Evolutionary conservation across 2,329 filamentous ascomycete species (phyloP).

Genomic region (Fonsecaea erecta): DNA sequence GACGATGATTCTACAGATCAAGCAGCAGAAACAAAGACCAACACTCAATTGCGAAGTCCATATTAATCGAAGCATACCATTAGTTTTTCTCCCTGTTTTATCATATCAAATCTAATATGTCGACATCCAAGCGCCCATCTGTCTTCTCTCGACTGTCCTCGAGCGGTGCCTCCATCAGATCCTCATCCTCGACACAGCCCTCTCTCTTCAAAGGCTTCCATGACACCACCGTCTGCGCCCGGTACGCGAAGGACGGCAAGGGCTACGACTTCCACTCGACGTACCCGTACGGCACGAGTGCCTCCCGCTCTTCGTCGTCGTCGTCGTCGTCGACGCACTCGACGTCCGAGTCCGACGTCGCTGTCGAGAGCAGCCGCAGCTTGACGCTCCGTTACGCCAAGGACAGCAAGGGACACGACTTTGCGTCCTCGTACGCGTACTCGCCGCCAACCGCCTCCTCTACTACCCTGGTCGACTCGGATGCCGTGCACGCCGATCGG

Average conservation of each 20-base stretch:
- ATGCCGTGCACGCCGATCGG: not conserved
- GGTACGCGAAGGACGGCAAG: conserved; percentile 25
- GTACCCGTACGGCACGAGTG: conserved; percentile 17
- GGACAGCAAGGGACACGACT: conserved; percentile 23
- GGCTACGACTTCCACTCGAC: conserved; percentile 21
- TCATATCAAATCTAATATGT: conserved; percentile 10
- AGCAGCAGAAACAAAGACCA: not conserved
- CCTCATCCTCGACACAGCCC: conserved; percentile 3
- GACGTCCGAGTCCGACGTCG: not conserved
- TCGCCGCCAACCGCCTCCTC: not conserved
- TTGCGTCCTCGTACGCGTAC: conserved; percentile 5
- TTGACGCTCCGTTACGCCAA: conserved; percentile 25
- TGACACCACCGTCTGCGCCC: conserved; percentile 2
- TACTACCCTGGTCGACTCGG: not conserved
- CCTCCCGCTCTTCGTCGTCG: not conserved
- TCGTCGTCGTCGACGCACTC: not conserved
- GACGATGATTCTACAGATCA: not conserved
- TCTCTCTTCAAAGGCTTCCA: conserved; percentile 6
- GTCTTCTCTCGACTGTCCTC: conserved; percentile 20
- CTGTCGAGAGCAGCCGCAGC: conserved; percentile 1
- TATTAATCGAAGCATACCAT: not conserved
- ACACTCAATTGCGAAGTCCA: not conserved
- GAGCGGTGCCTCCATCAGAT: conserved; percentile 5
- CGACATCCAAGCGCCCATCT: conserved; percentile 9
- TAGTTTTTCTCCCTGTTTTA: not conserved